Base-by-base conservation (phyloP, 371 early-diverging fungal genomes). In the Mortierella sp. region DNA sequence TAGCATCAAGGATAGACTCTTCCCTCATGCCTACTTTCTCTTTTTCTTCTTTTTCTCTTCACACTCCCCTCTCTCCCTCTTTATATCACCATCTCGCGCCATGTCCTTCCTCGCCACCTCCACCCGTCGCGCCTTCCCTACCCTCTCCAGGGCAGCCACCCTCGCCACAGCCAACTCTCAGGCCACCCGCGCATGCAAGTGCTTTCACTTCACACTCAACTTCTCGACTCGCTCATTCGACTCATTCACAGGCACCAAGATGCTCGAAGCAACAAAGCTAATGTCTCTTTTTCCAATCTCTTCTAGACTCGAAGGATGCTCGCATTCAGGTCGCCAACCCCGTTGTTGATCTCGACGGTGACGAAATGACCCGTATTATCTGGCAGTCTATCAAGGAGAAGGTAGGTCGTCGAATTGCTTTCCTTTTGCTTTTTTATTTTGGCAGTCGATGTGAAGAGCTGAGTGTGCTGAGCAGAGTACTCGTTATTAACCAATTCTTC, bases 301-400 rank as follows among this genome's bases (percentile, higher is more conserved):
- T 34, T 26, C 26, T 69, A 87, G 89, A 84, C 75, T 88, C 92
- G 6, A 88, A 83, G 75, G 87, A 87, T 64, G 75, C 90, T 55
- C 93, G 94, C 87, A 95, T 96, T 77, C 90, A 88, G 59, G 96
- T 96, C 51, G 90, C 89, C 44, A 95, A 95, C 80, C 96, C 96
- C 14, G 94, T 96, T 28, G 97, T 96, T 54, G 97, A 97, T 89
- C 90, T 98, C 61, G 98, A 98, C 82, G 98, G 98, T 79, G 98
- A 98, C 90, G 98, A 98, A 92, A 98, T 98, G 98, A 98, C 98
- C 44, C 93, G 98, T 77, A 97, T 98, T 89, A 97, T 98, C 85
- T 98, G 98, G 98, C 90, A 93, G 79, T 93, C 92, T 90, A 98
- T 98, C 87, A 97, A 97, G 90, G 96, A 97, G 80, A 94, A 97